Conservation (phyloP, 768 basidiomycete genomes). For the Mycena indigotica region DNA sequence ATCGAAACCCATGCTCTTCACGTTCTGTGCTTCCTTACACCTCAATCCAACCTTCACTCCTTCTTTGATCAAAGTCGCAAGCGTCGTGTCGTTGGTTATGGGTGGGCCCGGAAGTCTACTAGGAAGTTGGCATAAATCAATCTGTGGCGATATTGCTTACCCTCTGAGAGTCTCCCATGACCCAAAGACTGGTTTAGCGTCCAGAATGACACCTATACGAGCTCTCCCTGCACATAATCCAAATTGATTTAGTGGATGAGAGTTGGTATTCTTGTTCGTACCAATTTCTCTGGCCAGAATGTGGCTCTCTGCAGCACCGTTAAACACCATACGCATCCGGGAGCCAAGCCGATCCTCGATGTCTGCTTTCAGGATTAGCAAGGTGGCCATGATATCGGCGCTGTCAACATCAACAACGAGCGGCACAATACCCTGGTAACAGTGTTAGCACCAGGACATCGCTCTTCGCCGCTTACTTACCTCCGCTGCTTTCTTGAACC, state of each 20-base stretch:
- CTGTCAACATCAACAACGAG: slow-evolving; percentile 68
- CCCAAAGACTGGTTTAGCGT: slow-evolving; percentile 64
- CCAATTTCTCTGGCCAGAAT: slow-evolving; percentile 71
- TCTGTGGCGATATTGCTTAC: slow-evolving; percentile 51
- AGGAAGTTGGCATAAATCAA: too few species aligned
- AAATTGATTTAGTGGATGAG: neutral
- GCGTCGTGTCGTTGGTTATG: slow-evolving; percentile 60
- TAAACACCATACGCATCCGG: slow-evolving; percentile 62
- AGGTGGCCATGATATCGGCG: slow-evolving; percentile 72
- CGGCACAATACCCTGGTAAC: slow-evolving; percentile 56
- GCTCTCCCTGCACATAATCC: slow-evolving; percentile 41
- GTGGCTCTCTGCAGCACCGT: slow-evolving; percentile 64
- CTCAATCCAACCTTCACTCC: slow-evolving; percentile 85
- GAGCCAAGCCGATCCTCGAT: slow-evolving; percentile 60
- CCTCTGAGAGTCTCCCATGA: slow-evolving; percentile 73
- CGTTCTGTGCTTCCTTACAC: slow-evolving; percentile 67
- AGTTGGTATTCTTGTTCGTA: too few species aligned
- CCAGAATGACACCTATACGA: slow-evolving; percentile 52
- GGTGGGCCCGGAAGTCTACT: slow-evolving; percentile 73
- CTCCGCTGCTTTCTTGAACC: slow-evolving; percentile 61
- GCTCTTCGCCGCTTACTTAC: slow-evolving; percentile 28
- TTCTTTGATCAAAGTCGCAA: slow-evolving; percentile 63
- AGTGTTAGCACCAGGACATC: neutral
- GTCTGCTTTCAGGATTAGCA: slow-evolving; percentile 69
- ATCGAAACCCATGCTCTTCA: slow-evolving; percentile 76